phyloP scores from a whole-genome alignment of 2,329 filamentous ascomycete species.

The Colletotrichum nymphaeae region DNA sequence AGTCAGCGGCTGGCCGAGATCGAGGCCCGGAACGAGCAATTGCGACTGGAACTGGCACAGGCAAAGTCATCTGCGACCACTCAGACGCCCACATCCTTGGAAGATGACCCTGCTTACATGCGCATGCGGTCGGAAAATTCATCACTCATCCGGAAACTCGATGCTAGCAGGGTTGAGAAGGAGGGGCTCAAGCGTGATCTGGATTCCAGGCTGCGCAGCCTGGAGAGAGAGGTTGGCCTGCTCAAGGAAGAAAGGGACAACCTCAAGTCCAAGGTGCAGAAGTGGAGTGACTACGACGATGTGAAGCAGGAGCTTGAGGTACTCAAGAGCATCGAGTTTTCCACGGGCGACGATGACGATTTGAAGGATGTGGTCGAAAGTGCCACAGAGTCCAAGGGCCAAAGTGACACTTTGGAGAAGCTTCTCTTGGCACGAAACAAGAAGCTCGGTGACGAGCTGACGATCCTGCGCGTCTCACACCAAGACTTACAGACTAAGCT shows the following conservation, averaged over 20 bases:
- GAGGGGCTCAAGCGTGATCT: constrained; percentile 82
- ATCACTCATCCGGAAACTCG: constrained; percentile 87
- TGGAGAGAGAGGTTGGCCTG: constrained; percentile 81
- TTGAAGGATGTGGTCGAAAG: constrained; percentile 55
- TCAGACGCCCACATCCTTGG: constrained; percentile 70
- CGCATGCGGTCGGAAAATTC: constrained; percentile 94
- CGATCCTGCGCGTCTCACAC: constrained; percentile 91
- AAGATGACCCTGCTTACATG: constrained; percentile 91
- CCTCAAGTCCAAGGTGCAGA: constrained; percentile 84
- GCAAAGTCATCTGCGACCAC: constrained; percentile 79
- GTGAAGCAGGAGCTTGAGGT: constrained; percentile 96
- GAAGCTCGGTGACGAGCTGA: constrained; percentile 94
- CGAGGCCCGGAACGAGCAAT: constrained; percentile 92
- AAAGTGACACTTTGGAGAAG: constrained; percentile 88
- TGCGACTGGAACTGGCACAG: constrained; percentile 90
- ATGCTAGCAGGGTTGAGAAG: constrained; percentile 84
- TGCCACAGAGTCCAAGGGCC: constrained; percentile 64
- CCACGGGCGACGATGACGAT: constrained; percentile 84
- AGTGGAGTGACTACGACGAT: constrained; percentile 95
- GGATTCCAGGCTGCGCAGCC: constrained; percentile 79
- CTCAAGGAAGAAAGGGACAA: constrained; percentile 84
- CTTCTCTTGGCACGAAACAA: constrained; percentile 94
- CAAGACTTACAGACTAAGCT: constrained; percentile 88
- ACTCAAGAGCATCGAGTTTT: constrained; percentile 97
- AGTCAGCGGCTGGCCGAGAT: constrained; percentile 89